Evolutionary conservation across 2,329 filamentous ascomycete species (phyloP).

Genomic region (Fusarium clavum): DNA sequence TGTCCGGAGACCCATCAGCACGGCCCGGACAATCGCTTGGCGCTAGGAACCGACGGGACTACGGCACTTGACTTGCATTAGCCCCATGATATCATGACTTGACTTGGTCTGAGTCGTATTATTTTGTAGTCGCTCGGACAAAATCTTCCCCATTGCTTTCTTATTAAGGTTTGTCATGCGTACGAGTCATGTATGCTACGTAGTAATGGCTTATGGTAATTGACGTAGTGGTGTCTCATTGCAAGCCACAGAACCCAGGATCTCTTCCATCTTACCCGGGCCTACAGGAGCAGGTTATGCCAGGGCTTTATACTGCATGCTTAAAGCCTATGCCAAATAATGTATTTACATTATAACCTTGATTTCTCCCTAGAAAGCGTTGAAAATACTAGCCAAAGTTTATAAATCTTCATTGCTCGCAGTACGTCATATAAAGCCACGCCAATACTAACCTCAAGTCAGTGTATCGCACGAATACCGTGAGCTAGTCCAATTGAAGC

Average conservation of each 20-base stretch:
- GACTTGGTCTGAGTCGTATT: background rate
- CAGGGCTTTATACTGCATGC: background rate
- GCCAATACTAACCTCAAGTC: background rate
- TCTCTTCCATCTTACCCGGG: background rate
- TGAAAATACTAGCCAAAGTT: background rate
- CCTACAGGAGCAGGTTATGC: background rate
- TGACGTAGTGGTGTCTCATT: background rate
- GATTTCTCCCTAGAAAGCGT: background rate
- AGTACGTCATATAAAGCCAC: background rate
- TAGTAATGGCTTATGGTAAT: background rate
- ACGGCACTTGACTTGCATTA: conserved; percentile 11
- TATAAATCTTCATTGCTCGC: background rate
- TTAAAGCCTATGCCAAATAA: background rate
- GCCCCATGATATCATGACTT: background rate
- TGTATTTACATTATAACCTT: background rate
- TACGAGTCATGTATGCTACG: background rate
- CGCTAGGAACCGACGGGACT: conserved; percentile 4
- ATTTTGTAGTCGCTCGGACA: background rate
- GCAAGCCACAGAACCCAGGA: background rate
- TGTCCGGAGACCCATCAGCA: background rate
- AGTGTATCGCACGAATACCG: background rate
- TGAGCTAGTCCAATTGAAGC: background rate
- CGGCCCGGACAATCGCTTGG: conserved; percentile 16
- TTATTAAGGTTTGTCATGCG: background rate
- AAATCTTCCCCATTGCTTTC: background rate